Base-by-base conservation (phyloP, 106 monocot species). In the Allium fistulosum region DNA sequence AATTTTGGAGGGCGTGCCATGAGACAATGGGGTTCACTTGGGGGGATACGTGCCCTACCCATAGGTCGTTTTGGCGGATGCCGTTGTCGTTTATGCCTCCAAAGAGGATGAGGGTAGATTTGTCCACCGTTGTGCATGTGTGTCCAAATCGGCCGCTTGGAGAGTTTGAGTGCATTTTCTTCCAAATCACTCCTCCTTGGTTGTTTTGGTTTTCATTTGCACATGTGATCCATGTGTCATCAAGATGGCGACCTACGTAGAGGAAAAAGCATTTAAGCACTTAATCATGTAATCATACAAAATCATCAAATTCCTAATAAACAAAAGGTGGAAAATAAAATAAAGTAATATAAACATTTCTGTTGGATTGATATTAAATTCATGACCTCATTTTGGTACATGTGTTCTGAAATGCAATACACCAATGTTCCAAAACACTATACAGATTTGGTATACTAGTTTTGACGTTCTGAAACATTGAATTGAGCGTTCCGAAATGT, bases 71-170 rank as follows among this genome's bases (percentile, higher is more conserved):
- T 28, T 84, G 82, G 12, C 92, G 92, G 46, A 69, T 27, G 37
- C 96, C 96, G 15, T 72, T 84, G 62, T 97, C 96, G 58, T 89
- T 84, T 62, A 97, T 92, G 65, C 96, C 96, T 26, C 96, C 96
- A 66, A 97, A 97, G 17, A 92, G 86, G 55, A 97, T 59, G 13
- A 97, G 78, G 10, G 76, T 13, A 37, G 37, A 37, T 15, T 82
- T 70, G 45, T 76, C 75, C 9, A 89, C 48, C 6, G 74, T 51
- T 10, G 74, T 87, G 70, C 96, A 97, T 10, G 86, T 79, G 48
- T 97, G 96, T 4, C 96, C 88, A 62, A 97, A 97, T 69, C 96
- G 84, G 1, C 96, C 96, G n/a, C 75, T 86, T 26, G 96, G 96
- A 26, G 60, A 72, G 48, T 82, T 82, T 16, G 82, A 92, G 68